Evolutionary conservation across 2,329 filamentous ascomycete genomes (phyloP).

Genomic region (Arthrinium puccinioides): DNA sequence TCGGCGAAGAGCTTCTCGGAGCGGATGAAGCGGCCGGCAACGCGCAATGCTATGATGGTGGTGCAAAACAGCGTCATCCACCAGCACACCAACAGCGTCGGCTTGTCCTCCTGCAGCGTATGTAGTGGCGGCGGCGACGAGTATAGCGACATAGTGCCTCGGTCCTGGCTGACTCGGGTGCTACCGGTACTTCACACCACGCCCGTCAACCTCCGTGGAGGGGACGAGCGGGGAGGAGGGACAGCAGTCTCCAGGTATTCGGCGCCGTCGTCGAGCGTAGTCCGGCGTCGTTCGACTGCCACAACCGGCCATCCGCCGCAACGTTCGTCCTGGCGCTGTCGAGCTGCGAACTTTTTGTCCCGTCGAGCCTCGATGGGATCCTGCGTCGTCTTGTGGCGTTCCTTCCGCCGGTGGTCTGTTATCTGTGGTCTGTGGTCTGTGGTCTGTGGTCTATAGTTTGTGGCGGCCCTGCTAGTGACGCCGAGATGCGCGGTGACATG

Average conservation of each 20-base stretch:
- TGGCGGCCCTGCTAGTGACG: no score
- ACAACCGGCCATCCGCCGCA: no score
- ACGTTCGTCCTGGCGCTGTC: no score
- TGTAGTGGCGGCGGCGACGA: conserved; percentile 42
- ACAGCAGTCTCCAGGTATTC: conserved; percentile 16
- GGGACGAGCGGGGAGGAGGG: conserved; percentile 46
- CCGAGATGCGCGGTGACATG: no score
- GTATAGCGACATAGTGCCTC: conserved; percentile 48
- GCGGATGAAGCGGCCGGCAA: conserved; percentile 76
- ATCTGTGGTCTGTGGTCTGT: no score
- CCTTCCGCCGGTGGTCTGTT: no score
- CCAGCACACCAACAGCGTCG: conserved; percentile 93
- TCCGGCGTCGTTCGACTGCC: no score
- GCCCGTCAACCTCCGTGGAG: conserved; percentile 53
- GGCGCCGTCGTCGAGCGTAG: no score
- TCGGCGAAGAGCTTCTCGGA: conserved; percentile 82
- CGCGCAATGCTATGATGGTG: conserved; percentile 75
- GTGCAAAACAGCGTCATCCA: conserved; percentile 84
- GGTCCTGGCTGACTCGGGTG: conserved; percentile 5
- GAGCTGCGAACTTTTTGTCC: no score
- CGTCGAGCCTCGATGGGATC: no score
- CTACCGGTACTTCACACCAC: conserved; percentile 27
- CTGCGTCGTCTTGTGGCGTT: no score
- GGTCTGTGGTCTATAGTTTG: no score
- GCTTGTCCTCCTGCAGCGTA: conserved; percentile 58